Base-by-base conservation (phyloP, 2,329 filamentous ascomycete genomes). In the Ascochyta koolunga region DNA sequence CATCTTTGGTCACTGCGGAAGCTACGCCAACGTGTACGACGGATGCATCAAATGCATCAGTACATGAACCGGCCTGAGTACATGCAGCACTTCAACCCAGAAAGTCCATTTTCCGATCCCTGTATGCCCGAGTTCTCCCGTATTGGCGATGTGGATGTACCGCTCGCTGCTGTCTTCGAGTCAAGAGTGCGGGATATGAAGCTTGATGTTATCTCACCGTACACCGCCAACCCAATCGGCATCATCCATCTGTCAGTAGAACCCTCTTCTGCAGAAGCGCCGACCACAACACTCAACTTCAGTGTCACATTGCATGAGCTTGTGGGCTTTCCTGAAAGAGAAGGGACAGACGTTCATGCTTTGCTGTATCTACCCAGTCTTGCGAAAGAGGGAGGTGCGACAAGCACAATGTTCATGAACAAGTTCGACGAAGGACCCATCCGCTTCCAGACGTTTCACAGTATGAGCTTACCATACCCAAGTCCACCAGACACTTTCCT, bases 221-320 rank as follows among this genome's bases (percentile, higher is more conserved):
- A 96, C 68, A 99, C 95, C 0, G 90, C 89, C 22, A 92, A 92
- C 65, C 90, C 91, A 8, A 86, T 98, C 56, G 95, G 93, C 38
- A 93, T 97, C 50, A 86, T 99, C 61, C 90, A 92, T 67, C 79
- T 99, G 32, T 93, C 93, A 0, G 79, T 99, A 6, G 95, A 99
- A 70, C 95, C 95, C 13, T 98, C 93, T 0, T 93, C 91, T 41
- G 93, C 93, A 2, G 88, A 96, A 67, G 93, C 93, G 4, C 95
- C 95, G 13, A 90, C 91, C 11, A 95, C 90, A 54, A 97, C 91
- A 2, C 79, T 98, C 53, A 99, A 98, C 72, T 99, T 99, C 78
- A 99, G 98, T 67, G 93, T 98, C 5, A 93, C 98, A 27, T 96
- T 99, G 91, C 93, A 96, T 69, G 92, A 98, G 70, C 85, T 99